phyloP scores from a whole-genome alignment of 148 eudicot genomes.

The Rheum nobile region DNA sequence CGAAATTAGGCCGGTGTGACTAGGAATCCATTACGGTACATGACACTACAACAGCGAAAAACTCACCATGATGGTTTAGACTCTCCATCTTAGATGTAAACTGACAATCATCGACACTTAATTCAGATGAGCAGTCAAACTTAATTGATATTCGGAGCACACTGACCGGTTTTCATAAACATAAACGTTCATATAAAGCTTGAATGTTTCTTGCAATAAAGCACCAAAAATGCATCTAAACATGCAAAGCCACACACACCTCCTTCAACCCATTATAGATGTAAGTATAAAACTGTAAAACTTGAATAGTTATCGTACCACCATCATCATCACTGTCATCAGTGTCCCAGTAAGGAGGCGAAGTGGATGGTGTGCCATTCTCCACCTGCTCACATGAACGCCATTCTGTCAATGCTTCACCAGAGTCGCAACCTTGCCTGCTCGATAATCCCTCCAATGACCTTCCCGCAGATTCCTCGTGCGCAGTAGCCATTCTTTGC shows the following conservation, averaged over 20 bases:
- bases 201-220: neutral
- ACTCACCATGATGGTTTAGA: neutral
- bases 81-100: neutral
- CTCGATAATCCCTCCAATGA: conserved; percentile 41
- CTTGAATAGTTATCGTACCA: conserved; percentile 17
- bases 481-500: conserved; percentile 55
- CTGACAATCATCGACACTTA: neutral
- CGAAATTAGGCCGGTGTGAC: neutral
- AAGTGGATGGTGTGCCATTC: conserved; percentile 75
- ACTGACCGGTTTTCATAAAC: neutral
- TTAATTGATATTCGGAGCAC: neutral
- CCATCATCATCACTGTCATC: conserved; percentile 68
- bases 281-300: neutral
- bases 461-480: conserved; percentile 53
- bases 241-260: neutral
- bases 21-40: neutral
- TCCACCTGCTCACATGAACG: conserved; percentile 82
- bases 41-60: neutral
- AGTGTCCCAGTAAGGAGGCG: conserved; percentile 89
- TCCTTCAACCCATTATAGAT: neutral
- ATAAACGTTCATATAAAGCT: neutral
- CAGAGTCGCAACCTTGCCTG: conserved; percentile 50
- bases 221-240: neutral
- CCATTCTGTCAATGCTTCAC: conserved; percentile 78
- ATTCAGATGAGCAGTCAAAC: neutral